A percentile compares a stretch with the other conserved stretches of the same genome.
Evolutionary conservation across 164 flowering plant genomes (phyloP).

Genomic region (Nelumbo lutea): DNA sequence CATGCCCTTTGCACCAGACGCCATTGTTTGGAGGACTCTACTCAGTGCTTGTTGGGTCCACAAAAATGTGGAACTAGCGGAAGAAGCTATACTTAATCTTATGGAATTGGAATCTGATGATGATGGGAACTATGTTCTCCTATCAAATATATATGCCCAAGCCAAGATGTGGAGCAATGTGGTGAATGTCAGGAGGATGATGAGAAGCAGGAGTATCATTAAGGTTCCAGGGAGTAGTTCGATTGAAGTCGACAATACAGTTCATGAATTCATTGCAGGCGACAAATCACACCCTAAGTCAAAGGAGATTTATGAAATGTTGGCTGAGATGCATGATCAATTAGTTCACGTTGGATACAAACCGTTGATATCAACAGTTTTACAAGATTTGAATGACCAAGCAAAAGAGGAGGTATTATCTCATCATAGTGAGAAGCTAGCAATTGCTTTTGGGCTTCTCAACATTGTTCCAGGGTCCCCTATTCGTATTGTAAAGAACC

Average conservation of each 20-base stretch:
- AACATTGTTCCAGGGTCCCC: slow-evolving; percentile 19
- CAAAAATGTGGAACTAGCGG: slow-evolving; percentile 26
- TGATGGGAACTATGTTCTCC: slow-evolving; percentile 32
- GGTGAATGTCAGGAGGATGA: slow-evolving; percentile 24
- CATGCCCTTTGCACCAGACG: slow-evolving; percentile 34
- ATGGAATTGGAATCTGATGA: slow-evolving; percentile 28
- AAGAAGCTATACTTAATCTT: slow-evolving; percentile 27
- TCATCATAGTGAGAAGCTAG: slow-evolving; percentile 40
- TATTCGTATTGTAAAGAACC: slow-evolving; percentile 35
- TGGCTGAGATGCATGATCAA: slow-evolving; percentile 22
- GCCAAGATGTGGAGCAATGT: slow-evolving; percentile 31
- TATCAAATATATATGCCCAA: slow-evolving; percentile 32
- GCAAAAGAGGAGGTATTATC: slow-evolving; percentile 18
- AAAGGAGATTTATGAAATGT: slow-evolving; percentile 23
- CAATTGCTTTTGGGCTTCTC: slow-evolving; percentile 35
- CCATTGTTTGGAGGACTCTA: slow-evolving; percentile 32
- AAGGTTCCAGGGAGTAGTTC: slow-evolving; percentile 37
- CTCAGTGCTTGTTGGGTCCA: slow-evolving; percentile 31
- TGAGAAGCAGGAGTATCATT: slow-evolving; percentile 23
- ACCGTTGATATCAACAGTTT: slow-evolving; percentile 18
- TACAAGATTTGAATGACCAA: slow-evolving; percentile 25
- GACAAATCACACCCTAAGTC: slow-evolving; percentile 28
- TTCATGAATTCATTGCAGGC: slow-evolving; percentile 30
- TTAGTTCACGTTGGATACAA: slow-evolving; percentile 13
- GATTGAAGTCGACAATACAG: slow-evolving; percentile 26